Base-by-base conservation (phyloP, 331 rosid species). In the Rhamnella rubrinervis region DNA sequence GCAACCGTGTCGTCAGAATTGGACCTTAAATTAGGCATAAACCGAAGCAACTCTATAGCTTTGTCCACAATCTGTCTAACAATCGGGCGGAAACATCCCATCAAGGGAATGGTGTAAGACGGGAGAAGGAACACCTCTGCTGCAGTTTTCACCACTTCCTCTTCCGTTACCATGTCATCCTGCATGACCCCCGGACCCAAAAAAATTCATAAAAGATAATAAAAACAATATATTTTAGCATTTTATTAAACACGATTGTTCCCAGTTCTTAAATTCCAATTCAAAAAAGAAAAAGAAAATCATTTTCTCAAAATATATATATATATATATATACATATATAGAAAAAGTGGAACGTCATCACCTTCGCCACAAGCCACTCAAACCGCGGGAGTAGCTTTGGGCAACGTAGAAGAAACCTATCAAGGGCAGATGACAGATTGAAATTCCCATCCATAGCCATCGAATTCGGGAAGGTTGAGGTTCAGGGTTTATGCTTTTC, bases 381-480 rank as follows among this genome's bases (percentile, higher is more conserved):
- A 67, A 86, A 67, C 65, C 59, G 77, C 3, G 87, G 84, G 67
- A 60, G 79, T 18, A 93, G 96, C 80, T 86, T 75, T 4, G 96
- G 92, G 73, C 91, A 88, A 59, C 96, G 93, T 28, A 79, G 78
- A 63, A 90, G 84, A 58, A 93, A 85, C 61, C 89, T 80, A 77
- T 76, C 83, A 44, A 93, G 82, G 16, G 97, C 73, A 37, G 82
- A 81, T 25, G 81, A 66, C 50, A 85, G 37, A 18, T 75, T 75
- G 71, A 93, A 93, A 72, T 93, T 90, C 17, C 93, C 93, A 53
- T 90, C 96, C 57, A 86, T 82, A n/a, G 89, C 84, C 92, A 88
- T 92, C 3, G 35, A 31, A 31, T 31, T 3, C 4, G 35, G 35
- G 35, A 31, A 31, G 35, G 5, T 4, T 31, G 35, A 31, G 35